phyloP scores from a whole-genome alignment of 2,329 filamentous ascomycete species.

The Penicillium sp. region DNA sequence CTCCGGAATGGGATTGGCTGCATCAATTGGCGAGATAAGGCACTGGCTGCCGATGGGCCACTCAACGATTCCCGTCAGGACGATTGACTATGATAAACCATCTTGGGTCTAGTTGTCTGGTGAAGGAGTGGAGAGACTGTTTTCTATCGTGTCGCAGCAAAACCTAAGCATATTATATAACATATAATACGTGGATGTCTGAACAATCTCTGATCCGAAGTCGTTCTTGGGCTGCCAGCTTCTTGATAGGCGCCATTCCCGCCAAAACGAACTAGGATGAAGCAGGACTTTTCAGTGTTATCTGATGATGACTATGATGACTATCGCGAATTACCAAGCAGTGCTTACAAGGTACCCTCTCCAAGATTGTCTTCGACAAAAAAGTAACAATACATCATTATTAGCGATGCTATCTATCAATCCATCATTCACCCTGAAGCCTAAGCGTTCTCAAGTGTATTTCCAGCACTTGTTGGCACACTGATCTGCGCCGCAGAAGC shows the following conservation, averaged over 20 bases:
- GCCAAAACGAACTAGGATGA: background rate
- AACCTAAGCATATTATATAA: slow-evolving; percentile 3
- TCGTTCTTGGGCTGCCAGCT: background rate
- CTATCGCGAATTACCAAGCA: background rate
- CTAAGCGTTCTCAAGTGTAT: background rate
- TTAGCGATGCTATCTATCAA: background rate
- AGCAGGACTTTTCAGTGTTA: background rate
- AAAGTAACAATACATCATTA: background rate
- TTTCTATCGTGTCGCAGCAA: background rate
- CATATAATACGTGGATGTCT: background rate
- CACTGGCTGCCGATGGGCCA: background rate
- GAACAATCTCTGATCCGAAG: background rate
- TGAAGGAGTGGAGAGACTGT: background rate
- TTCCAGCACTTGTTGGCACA: background rate
- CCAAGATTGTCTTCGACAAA: too few species aligned
- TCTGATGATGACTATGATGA: background rate
- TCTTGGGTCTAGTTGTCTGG: background rate
- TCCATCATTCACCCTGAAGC: background rate
- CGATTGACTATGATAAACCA: background rate
- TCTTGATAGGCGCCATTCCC: background rate
- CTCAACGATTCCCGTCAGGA: background rate
- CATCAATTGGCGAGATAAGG: background rate
- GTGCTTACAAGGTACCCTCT: too few species aligned
- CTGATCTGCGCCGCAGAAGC: background rate
- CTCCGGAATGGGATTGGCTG: background rate